Conservation (phyloP, 331 rosid species). For the Telfairia occidentalis region DNA sequence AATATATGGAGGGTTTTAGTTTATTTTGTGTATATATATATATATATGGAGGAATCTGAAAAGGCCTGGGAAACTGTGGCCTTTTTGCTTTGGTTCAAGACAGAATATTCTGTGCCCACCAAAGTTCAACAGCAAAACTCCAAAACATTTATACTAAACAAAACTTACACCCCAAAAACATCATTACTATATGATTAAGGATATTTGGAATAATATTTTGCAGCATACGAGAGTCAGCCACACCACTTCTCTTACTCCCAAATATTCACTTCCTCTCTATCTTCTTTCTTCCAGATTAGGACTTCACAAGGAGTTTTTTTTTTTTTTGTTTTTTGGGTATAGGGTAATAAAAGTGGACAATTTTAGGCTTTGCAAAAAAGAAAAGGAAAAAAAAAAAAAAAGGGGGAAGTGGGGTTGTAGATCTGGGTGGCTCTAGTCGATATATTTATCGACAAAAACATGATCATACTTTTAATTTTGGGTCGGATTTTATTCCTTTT, state of each 20-base stretch:
- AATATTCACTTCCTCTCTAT: slow-evolving; percentile 78
- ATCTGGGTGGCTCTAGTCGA: neutral
- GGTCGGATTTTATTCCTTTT: slow-evolving; percentile 7
- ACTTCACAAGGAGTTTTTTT: no score
- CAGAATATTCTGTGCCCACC: slow-evolving; percentile 66
- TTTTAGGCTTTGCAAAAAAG: neutral
- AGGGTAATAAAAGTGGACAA: neutral
- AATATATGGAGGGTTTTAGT: neutral
- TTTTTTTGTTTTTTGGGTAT: neutral
- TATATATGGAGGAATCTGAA: slow-evolving; percentile 33
- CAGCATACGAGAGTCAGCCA: slow-evolving; percentile 58
- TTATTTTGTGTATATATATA: neutral
- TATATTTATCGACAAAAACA: neutral
- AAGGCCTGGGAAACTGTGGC: slow-evolving; percentile 51
- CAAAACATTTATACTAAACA: slow-evolving; percentile 53
- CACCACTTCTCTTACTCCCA: slow-evolving; percentile 55
- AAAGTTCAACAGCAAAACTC: slow-evolving; percentile 73
- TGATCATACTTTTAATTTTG: neutral
- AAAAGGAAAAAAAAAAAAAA: no score
- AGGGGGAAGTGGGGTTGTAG: neutral
- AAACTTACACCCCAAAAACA: slow-evolving; percentile 37
- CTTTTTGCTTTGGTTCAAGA: slow-evolving; percentile 24
- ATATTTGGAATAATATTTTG: slow-evolving; percentile 21
- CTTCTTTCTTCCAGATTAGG: slow-evolving; percentile 15
- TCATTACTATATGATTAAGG: slow-evolving; percentile 90